Evolutionary conservation across 2,329 filamentous ascomycete species (phyloP).

Genomic region (Colletotrichum salicis): DNA sequence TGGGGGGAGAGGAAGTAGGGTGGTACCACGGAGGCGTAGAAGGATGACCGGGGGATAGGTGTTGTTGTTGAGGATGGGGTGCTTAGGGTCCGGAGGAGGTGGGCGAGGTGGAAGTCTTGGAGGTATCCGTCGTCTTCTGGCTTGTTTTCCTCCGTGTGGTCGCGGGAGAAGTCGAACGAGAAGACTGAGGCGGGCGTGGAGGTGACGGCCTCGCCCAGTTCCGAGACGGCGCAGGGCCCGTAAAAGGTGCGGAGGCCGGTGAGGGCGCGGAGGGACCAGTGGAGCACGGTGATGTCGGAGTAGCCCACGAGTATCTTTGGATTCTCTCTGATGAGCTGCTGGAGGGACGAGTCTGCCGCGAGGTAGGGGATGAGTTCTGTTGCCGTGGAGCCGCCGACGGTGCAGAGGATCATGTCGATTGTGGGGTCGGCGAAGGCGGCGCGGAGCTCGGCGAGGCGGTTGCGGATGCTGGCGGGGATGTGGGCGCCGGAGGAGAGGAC

Average conservation of each 20-base stretch:
- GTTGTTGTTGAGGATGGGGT: slow-evolving; percentile 41
- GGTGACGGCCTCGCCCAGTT: slow-evolving; percentile 47
- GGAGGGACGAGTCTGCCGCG: slow-evolving; percentile 47
- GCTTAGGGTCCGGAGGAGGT: slow-evolving; percentile 47
- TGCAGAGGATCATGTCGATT: slow-evolving; percentile 51
- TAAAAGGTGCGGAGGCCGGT: slow-evolving; percentile 56
- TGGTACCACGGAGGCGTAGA: slow-evolving; percentile 43
- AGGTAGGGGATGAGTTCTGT: slow-evolving; percentile 53
- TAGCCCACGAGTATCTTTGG: slow-evolving; percentile 56
- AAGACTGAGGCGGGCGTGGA: slow-evolving; percentile 10
- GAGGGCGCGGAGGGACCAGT: slow-evolving; percentile 52
- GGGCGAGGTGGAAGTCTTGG: slow-evolving; percentile 43
- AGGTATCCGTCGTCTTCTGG: slow-evolving; percentile 40
- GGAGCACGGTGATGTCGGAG: slow-evolving; percentile 54
- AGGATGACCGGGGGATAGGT: slow-evolving; percentile 44
- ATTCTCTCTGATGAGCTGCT: slow-evolving; percentile 44
- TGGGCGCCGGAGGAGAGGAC: slow-evolving; percentile 38
- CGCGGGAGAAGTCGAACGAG: neutral
- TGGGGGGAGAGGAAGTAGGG: slow-evolving; percentile 37
- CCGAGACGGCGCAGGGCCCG: slow-evolving; percentile 51
- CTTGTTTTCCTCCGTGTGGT: neutral
- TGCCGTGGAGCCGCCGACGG: slow-evolving; percentile 51
- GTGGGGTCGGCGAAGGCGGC: slow-evolving; percentile 49
- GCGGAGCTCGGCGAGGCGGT: slow-evolving; percentile 51
- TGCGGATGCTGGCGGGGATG: slow-evolving; percentile 47